Conservation (phyloP, 305 asterid species). For the Stenogyne calaminthoides region DNA sequence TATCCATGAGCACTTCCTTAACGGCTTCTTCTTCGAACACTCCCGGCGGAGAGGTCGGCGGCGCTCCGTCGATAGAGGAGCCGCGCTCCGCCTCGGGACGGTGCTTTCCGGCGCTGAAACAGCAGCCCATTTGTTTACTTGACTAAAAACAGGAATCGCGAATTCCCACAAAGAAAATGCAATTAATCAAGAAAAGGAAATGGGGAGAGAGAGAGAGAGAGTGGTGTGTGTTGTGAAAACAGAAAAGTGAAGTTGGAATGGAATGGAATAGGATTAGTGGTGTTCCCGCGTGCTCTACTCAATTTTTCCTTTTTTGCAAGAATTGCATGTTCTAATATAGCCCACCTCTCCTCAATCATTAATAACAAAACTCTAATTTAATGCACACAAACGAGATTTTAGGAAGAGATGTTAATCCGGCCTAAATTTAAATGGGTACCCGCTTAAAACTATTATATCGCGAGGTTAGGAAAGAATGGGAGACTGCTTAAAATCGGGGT, state of each 20-base stretch:
- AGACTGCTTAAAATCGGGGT: too few species aligned
- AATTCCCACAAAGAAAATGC: background rate
- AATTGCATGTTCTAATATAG: slow-evolving; percentile 37
- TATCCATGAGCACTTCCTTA: slow-evolving; percentile 75
- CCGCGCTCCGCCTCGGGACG: slow-evolving; percentile 31
- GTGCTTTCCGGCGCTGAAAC: slow-evolving; percentile 48
- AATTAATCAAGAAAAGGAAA: background rate
- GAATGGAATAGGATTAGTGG: slow-evolving; percentile 19
- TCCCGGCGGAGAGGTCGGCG: slow-evolving; percentile 36
- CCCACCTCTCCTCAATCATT: slow-evolving; percentile 33
- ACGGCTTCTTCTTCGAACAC: slow-evolving; percentile 67
- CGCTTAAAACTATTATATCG: too few species aligned
- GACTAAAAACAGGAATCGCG: background rate
- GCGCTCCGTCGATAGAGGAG: slow-evolving; percentile 35
- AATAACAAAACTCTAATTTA: background rate
- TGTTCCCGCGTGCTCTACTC: slow-evolving; percentile 40
- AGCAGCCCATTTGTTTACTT: slow-evolving; percentile 63
- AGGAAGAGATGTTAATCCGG: too few species aligned
- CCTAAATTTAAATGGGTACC: too few species aligned
- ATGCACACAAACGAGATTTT: background rate
- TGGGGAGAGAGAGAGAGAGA: background rate
- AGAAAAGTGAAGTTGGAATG: slow-evolving; percentile 23
- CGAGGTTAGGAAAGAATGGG: too few species aligned
- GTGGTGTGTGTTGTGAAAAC: background rate
- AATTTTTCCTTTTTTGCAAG: slow-evolving; percentile 26